phyloP scores from a whole-genome alignment of 1,284 basidiomycete species.

The Rhodotorula sp. region DNA sequence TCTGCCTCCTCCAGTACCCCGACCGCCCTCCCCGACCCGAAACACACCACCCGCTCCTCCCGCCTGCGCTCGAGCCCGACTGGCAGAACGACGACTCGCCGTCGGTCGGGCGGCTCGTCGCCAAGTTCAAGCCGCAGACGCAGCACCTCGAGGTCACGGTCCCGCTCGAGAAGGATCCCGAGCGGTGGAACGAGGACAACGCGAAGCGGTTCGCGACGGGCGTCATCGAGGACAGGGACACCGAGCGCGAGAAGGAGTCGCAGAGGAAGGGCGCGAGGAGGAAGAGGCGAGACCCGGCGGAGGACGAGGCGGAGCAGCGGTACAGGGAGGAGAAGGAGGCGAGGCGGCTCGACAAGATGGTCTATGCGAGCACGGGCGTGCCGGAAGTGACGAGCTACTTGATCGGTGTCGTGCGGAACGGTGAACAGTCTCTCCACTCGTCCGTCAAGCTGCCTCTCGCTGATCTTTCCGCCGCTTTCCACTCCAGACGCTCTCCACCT shows the following conservation, averaged over 20 bases:
- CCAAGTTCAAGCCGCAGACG: conserved; percentile 43
- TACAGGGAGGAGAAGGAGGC: conserved; percentile 32
- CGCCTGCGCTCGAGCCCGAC: conserved; percentile 43
- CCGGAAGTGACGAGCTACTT: conserved; percentile 47
- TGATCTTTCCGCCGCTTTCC: background rate
- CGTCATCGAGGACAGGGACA: conserved; percentile 35
- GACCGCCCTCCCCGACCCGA: conserved; percentile 41
- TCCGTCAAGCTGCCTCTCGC: background rate
- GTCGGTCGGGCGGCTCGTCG: conserved; percentile 23
- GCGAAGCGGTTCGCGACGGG: conserved; percentile 42
- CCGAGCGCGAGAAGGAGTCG: conserved; percentile 23
- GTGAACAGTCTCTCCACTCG: conserved; percentile 14
- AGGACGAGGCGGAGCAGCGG: conserved; percentile 30
- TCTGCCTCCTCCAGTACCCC: conserved; percentile 46
- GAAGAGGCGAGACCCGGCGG: conserved; percentile 15
- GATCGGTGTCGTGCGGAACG: conserved; percentile 43
- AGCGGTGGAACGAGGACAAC: conserved; percentile 43
- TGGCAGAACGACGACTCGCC: conserved; percentile 26
- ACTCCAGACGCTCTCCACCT: conserved; percentile 45
- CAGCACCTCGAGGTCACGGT: conserved; percentile 44
- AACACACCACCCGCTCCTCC: conserved; percentile 42
- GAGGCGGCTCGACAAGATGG: conserved; percentile 41
- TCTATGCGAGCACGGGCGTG: conserved; percentile 38
- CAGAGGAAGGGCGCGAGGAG: conserved; percentile 9
- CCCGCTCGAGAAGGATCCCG: conserved; percentile 42